phyloP scores from a whole-genome alignment of 2,329 filamentous ascomycete genomes.

The Pseudogymnoascus sp. region DNA sequence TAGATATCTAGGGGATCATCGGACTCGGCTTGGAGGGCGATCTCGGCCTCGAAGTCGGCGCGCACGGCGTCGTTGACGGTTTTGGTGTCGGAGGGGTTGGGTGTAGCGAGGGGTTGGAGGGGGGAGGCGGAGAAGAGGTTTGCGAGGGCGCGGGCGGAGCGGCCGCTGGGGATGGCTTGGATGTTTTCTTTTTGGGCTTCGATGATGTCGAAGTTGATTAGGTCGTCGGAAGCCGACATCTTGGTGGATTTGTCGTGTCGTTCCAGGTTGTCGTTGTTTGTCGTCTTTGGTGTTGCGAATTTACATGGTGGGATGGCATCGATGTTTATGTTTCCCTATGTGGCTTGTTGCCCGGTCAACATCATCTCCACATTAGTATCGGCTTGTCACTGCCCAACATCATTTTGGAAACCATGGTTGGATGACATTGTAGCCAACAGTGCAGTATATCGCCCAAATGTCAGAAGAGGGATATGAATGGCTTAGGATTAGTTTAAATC shows the following conservation, averaged over 20 bases:
- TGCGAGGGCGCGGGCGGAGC: constrained; percentile 83
- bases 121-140: constrained; percentile 67
- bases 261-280: constrained; percentile 8
- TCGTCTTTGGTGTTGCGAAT: constrained; percentile 8
- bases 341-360: not conserved
- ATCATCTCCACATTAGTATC: not conserved
- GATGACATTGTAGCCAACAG: not conserved
- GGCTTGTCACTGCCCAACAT: not conserved
- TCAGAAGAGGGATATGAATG: not conserved
- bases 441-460: not conserved
- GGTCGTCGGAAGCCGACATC: constrained; percentile 44
- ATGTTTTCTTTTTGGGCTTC: constrained; percentile 98
- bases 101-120: constrained; percentile 49
- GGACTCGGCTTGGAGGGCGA: constrained; percentile 70
- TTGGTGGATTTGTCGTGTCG: constrained; percentile 19
- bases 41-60: constrained; percentile 77
- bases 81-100: constrained; percentile 63
- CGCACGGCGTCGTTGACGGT: constrained; percentile 73
- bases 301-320: not conserved
- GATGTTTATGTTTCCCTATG: not conserved
- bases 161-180: constrained; percentile 77
- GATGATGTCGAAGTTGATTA: constrained; percentile 80
- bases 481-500: not conserved
- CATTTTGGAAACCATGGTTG: not conserved
- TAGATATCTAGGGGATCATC: constrained; percentile 95